These are phyloP conservation scores for Euphorbia lathyris DNA, from an alignment of 345 rosid genomes.

Conservation along the genomic window DNA sequence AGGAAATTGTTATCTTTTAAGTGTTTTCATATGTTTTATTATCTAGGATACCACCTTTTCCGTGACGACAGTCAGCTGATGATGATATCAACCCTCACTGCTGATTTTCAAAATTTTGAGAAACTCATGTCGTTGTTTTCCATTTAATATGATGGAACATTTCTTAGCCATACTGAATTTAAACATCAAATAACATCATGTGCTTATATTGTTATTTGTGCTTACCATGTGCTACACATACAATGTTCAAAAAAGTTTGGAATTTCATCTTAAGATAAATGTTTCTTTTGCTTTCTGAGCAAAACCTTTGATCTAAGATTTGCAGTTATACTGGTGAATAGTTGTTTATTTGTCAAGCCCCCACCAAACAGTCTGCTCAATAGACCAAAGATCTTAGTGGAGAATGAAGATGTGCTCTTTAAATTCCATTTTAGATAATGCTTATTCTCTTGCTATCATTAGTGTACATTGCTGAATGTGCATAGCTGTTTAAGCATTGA, in stretches of 20 bases:
- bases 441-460: neutral
- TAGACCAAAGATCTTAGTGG: neutral
- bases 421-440: neutral
- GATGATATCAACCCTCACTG: too few species aligned
- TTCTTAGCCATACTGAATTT: neutral
- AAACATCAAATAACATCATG: neutral
- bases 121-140: neutral
- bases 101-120: neutral
- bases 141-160: neutral
- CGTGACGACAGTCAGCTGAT: neutral
- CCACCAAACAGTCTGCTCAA: neutral
- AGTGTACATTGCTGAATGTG: neutral
- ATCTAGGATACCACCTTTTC: slow-evolving; percentile 1
- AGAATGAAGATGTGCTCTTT: neutral
- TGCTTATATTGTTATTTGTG: neutral
- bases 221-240: neutral
- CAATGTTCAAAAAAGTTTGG: neutral
- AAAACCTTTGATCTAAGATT: neutral
- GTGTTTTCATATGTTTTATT: neutral
- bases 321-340: neutral
- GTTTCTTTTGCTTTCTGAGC: neutral
- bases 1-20: slow-evolving; percentile 2
- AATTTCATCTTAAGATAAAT: neutral
- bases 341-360: neutral
- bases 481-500: neutral